Base-by-base conservation (phyloP, 345 rosid species). In the Crucihimalaya himalaica region DNA sequence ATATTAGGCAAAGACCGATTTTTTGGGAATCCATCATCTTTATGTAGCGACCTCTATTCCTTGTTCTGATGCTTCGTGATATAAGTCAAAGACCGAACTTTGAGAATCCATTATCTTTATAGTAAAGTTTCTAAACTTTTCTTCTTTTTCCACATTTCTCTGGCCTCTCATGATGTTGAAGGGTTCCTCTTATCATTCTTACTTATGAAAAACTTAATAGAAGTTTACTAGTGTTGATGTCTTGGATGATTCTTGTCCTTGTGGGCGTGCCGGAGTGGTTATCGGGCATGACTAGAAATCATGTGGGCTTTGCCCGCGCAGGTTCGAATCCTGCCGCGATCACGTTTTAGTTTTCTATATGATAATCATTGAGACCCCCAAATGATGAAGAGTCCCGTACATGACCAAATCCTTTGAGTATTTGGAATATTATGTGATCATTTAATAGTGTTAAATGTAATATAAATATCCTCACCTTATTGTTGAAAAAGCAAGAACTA, bases 201-300 rank as follows among this genome's bases (percentile, higher is more conserved):
- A 6, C 19, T 63, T 1, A 31, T 31, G 20, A 53, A 64, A 20
- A 55, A 16, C 27, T 16, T 34, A 25, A 25, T 21, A 21, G 1
- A 63, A 23, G 19, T 53, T 20, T 0, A 32, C 8, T 34, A n/a
- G 21, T 14, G 46, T 12, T 32, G 19, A 43, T n/a, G 11, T 29
- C 47, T 13, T 2, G n/a, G 13, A 4, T 15, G 9, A 13, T 48
- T 40, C 4, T 31, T 54, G 18, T 14, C 34, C 43, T 47, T 29
- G 74, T 75, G 69, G 68, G 40, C 74, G 58, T 68, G 74, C 74
- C 70, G 58, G 64, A 75, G 70, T 75, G 79, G 74, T 83, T 86
- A 84, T 91, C 85, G 85, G 88, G 89, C 91, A 85, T 85, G 88
- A 86, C 86, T 92, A 84, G 88, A 88, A 92, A 86, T 87, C 91